Evolutionary conservation across 2,329 filamentous ascomycete genomes (phyloP), one percentile per base, ranked within the genome.

Genomic region (Pseudogymnoascus sp.): DNA sequence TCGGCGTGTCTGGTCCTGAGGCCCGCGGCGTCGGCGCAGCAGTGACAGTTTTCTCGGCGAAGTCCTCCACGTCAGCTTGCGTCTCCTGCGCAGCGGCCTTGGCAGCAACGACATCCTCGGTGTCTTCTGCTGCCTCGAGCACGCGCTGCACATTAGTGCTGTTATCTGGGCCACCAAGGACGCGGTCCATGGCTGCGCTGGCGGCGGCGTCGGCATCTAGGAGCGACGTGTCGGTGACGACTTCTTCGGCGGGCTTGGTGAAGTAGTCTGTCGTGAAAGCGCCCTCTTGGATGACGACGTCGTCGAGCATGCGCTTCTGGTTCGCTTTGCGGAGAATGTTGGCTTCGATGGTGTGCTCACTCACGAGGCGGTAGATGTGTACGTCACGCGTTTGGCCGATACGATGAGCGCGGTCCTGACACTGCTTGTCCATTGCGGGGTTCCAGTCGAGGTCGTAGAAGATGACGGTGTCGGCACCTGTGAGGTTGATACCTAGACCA

Each of bases 381-480:
- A 99, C 94, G 73, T 99, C 94, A 31, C 94, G 88, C 0, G 94
- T 97, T 75, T 99, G 94, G 1, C 94, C 94, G 68, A 99, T 99
- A 68, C 94, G 91, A 77, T 99, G 94, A 70, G 91, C 95, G 70
- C 94, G 86, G 74, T 99, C 95, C 77, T 99, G 95, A 71, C 94
- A 99, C 75, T 99, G 94, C 75, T 96, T 96, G 78, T 99, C 94
- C 94, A 99, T 99, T 61, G 95, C 94, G 0, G 94, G 94, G 71
- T 99, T 99, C 95, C 95, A 99, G 74, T 99, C 94, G 65, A 97
- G 87, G 72, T 99, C 94, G 76, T 97, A 99, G 75, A 99, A 99
- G 68, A 99, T 97, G 70, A 99, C 94, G 0, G 92, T 96, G 74
- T 97, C 94, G 4, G 94, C 94, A 59, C 94, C 94, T 0, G 93